Base-by-base conservation (phyloP, 2,329 filamentous ascomycete genomes). In the Rhinocladiella mackenziei region DNA sequence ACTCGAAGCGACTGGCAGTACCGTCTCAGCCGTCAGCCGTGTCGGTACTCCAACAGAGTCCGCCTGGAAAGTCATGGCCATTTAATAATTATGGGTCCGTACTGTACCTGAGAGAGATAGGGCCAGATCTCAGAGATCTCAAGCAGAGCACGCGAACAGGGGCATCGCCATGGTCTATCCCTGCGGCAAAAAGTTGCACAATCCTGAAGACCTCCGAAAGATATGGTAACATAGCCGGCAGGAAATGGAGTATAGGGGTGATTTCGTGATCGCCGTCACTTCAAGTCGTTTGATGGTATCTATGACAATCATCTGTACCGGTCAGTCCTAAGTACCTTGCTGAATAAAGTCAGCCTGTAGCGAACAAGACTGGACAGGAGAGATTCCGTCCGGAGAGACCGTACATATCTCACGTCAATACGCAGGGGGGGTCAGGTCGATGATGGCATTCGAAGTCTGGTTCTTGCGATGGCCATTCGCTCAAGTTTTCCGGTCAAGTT, bases 41-140 rank as follows among this genome's bases (percentile, higher is more conserved):
- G n/a, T n/a, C n/a, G n/a, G n/a, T n/a, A n/a, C n/a, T n/a, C 29
- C 30, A 25, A 29, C 9, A 20, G 32, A 36, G 26, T 39, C 28
- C 22, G 26, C 18, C 30, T 40, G 32, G 31, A 49, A 34, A 41
- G 37, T 45, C 45, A 38, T 32, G 39, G 39, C 42, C 37, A 42
- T 47, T 25, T 14, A 30, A 40, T 33, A 41, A 34, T 36, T 36
- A 36, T 45, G 37, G 37, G 30, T 33, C 14, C 15, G 32, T 34
- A 19, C 37, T 22, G 33, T 38, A n/a, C 23, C 37, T 45, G 32
- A 23, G 22, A 34, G 35, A 45, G 39, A 45, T 43, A 47, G 39
- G 29, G 48, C n/a, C 36, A 50, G 48, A 50, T 50, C 48, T 43
- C 48, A 46, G 43, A n/a, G 48, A 50, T 50, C 48, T 50, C 20